Conservation (phyloP, 2,329 filamentous ascomycete genomes). For the Fusarium penzigii region DNA sequence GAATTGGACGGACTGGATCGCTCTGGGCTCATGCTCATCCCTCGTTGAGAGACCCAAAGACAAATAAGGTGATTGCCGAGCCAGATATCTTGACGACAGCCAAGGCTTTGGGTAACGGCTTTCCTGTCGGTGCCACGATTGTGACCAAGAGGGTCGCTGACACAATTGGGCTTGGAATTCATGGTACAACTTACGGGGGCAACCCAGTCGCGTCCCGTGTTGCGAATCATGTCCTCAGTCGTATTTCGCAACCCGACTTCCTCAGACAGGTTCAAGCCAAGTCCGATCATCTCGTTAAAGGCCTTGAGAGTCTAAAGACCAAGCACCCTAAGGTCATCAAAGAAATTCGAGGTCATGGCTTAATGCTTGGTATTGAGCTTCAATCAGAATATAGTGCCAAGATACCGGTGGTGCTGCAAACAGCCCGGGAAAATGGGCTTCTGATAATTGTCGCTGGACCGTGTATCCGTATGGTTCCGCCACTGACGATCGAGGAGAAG, state of each 20-base stretch:
- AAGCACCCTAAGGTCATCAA: not conserved
- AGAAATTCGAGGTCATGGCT: conserved; percentile 1
- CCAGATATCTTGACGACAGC: conserved; percentile 3
- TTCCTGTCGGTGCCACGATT: conserved; percentile 3
- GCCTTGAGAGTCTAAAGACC: not conserved
- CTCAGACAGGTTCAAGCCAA: not conserved
- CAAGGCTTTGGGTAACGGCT: conserved; percentile 4
- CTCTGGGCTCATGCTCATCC: conserved; percentile 7
- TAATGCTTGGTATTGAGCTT: conserved; percentile 1
- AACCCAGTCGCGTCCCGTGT: conserved; percentile 5
- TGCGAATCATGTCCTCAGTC: conserved; percentile 1
- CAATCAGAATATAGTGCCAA: not conserved
- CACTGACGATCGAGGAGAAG: conserved; percentile 1
- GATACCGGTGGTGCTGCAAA: not conserved
- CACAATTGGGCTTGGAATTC: conserved; percentile 1
- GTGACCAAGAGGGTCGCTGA: conserved; percentile 2
- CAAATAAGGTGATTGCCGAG: conserved; percentile 3
- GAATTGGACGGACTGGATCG: not conserved
- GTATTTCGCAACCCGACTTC: not conserved
- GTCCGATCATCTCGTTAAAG: conserved; percentile 1
- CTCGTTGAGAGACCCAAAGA: conserved; percentile 1
- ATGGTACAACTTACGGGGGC: conserved; percentile 4
- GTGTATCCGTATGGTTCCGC: conserved; percentile 4
- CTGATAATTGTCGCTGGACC: conserved; percentile 3
- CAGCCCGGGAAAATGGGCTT: not conserved